Conservation (phyloP, 139 green algal species). For the Bryopsis sp. region DNA sequence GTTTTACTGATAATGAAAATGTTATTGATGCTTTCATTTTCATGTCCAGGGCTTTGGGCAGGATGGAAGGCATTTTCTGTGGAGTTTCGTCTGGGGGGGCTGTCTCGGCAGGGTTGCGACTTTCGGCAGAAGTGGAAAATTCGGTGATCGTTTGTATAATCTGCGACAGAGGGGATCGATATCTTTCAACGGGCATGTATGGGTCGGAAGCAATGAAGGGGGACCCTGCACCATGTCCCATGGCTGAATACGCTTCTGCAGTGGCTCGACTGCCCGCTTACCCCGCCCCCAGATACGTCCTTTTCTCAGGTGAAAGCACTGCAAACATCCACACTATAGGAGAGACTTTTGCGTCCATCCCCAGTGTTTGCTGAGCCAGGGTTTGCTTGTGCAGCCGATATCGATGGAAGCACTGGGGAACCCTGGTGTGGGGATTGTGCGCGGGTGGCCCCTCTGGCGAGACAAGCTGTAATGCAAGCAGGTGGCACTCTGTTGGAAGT, state of each 20-base stretch:
- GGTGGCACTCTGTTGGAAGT: neutral
- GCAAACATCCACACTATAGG: neutral
- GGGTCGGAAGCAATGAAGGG: slow-evolving; percentile 15
- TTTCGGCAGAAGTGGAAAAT: slow-evolving; percentile 28
- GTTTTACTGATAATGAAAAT: slow-evolving; percentile 1
- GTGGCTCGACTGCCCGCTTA: slow-evolving; percentile 21
- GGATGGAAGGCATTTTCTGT: slow-evolving; percentile 33
- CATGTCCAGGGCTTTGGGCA: neutral
- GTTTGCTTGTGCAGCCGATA: neutral
- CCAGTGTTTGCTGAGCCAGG: too few relatives aligned
- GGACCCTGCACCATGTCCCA: slow-evolving; percentile 26
- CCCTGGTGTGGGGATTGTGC: neutral
- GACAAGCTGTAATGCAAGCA: neutral
- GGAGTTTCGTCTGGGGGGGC: slow-evolving; percentile 31
- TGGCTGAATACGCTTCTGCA: slow-evolving; percentile 25
- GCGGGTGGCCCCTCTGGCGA: neutral
- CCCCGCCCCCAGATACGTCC: neutral
- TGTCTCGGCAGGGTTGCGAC: slow-evolving; percentile 29
- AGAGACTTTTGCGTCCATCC: too few relatives aligned
- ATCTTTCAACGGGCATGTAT: slow-evolving; percentile 35
- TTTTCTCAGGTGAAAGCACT: neutral
- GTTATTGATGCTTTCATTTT: neutral
- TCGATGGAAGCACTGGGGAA: neutral
- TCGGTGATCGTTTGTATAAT: slow-evolving; percentile 33
- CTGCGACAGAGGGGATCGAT: slow-evolving; percentile 38